phyloP scores from a whole-genome alignment of 192 early-diverging fungal genomes.

The Backusella circina region DNA sequence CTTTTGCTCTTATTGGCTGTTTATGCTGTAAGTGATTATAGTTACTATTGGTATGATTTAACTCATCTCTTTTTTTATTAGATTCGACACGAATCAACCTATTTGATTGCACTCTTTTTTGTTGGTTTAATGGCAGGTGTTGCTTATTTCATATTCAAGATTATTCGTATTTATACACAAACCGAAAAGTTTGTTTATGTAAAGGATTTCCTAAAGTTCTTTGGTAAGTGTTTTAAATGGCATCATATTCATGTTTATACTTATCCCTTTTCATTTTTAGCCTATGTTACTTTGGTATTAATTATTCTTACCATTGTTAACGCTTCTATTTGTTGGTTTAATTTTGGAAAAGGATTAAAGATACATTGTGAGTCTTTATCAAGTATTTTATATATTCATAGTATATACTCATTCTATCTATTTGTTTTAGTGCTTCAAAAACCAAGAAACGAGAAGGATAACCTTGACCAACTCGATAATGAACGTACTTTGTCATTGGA shows the following conservation, averaged over 20 bases:
- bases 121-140: constrained; percentile 57
- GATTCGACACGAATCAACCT: constrained; percentile 60
- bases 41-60: background rate
- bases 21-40: constrained; percentile 45
- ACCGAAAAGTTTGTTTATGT: constrained; percentile 44
- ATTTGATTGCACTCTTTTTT: constrained; percentile 59
- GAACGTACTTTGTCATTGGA: background rate
- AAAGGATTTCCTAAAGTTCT: constrained; percentile 64
- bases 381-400: background rate
- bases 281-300: background rate
- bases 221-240: constrained; percentile 50
- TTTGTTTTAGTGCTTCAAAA: background rate
- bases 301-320: background rate
- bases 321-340: background rate
- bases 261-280: background rate
- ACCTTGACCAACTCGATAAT: background rate
- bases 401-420: background rate
- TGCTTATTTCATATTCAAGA: constrained; percentile 66
- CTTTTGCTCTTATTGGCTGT: constrained; percentile 60
- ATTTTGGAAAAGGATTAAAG: background rate
- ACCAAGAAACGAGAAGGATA: background rate
- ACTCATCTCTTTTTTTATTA: constrained; percentile 3
- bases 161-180: constrained; percentile 54
- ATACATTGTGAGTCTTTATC: background rate
- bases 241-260: background rate